Base-by-base conservation (phyloP, 768 basidiomycete genomes). In the Pholiota conissans region DNA sequence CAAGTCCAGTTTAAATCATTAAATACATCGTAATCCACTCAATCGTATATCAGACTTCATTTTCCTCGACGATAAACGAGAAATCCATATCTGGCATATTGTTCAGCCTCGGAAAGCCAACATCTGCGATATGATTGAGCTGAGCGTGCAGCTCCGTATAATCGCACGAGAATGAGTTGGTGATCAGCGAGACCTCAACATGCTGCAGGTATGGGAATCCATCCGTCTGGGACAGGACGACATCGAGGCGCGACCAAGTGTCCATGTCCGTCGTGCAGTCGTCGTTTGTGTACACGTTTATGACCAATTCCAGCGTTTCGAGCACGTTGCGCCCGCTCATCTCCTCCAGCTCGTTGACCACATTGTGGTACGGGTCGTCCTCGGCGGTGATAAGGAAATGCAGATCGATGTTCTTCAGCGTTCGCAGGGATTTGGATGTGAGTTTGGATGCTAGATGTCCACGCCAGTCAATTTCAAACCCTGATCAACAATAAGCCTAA, bases 141-240 rank as follows among this genome's bases (percentile, higher is more conserved):
- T 28, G 24, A 5, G 26, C 37, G 16, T 58, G 56, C 27, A 63
- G 40, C 20, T 40, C 45, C 3, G 39, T 27, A 20, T 48, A 40
- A 26, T 51, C 56, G 10, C 30, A 30, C 13, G 18, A 56, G 30
- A 20, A 46, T 1, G 53, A 54, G 16, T 32, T 45, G 14, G 53
- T 54, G 7, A 26, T 46, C 6, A 57, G 20, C 10, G 24, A 37
- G 16, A 57, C 39, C 14, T 46, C 20, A 16, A 57, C 50, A 2
- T 24, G n/a, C n/a, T 42, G 56, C n/a, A 57, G 56, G 56, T 6
- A 46, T 4, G 56, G 56, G 11, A 52, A 57, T 47, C 20, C 50
- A 30, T 30, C 24, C 22, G 13, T 18, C 16, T 13, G 49, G 6
- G 56, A 57, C 16, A 50, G 49, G 13, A 57, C 40, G 13, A 27